Evolutionary conservation across 768 basidiomycete species (phyloP), one percentile per base, ranked within the genome.

Genomic region (Hericium alpestre): DNA sequence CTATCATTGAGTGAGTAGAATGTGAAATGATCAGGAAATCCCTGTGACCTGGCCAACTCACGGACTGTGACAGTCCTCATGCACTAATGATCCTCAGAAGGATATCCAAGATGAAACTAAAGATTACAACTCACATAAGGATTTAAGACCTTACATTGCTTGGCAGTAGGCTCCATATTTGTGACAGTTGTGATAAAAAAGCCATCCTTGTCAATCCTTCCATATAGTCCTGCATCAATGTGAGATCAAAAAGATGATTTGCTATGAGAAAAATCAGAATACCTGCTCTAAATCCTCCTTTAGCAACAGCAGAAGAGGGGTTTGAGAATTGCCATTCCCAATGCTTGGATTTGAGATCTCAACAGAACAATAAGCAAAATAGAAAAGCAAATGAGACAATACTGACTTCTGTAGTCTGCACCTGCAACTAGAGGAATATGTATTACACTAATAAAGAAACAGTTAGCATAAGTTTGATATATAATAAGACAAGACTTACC

Each of bases 11-110:
- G 60, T 0, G 85, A 72, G 55, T 77, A 64, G 59, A 92, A 90
- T 0, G 78, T 69, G 57, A 88, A 90, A 63, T 76, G 70, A 60
- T 92, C 90, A 0, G 88, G 85, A 66, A 92, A 88, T 0, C 90
- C 89, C 71, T 92, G 90, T 0, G 86, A 84, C 43, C 90, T 74
- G 8, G 88, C 89, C 13, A 87, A 72, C 65, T 91, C 89, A 5
- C 89, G 78, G 22, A 90, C 82, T 0, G 85, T 85, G 6, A 89
- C 70, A 61, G 89, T 81, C 9, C 90, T 78, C 61, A 77, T 77
- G 60, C 81, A 83, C 89, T 91, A 56, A 12, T 32, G 8, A 32
- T 32, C 9, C 1, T 32, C 32, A 32, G 32, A 37, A 15, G 51
- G 20, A 37, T 43, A 18, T 39, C 16, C 43, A 32, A 10, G 15